Percentiles rank a stretch among this genome's conserved stretches.
These are phyloP conservation scores for Oenanthe javanica DNA, from an alignment of 140 eudicot species.

Conservation along the genomic window DNA sequence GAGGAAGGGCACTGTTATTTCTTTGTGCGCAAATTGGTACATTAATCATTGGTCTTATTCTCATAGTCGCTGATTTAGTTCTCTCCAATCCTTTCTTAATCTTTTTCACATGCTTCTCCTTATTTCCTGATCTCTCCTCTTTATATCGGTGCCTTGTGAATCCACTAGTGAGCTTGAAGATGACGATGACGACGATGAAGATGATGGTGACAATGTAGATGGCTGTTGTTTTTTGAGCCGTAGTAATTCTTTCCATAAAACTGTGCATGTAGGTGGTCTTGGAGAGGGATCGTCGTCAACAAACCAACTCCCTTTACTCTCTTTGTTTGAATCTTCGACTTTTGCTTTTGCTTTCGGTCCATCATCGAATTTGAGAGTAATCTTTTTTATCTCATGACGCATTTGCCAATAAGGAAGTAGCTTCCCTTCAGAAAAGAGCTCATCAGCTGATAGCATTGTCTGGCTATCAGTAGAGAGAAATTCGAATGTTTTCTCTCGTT, in stretches of 20 bases:
- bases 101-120: slow-evolving; percentile 40
- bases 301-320: slow-evolving; percentile 49
- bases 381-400: slow-evolving; percentile 47
- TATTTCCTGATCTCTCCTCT: slow-evolving; percentile 21
- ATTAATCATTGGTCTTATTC: slow-evolving; percentile 50
- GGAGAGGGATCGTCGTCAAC: slow-evolving; percentile 94
- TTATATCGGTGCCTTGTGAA: slow-evolving; percentile 31
- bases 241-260: slow-evolving; percentile 77
- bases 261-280: slow-evolving; percentile 87
- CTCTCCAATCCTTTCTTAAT: slow-evolving; percentile 65
- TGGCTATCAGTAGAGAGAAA: slow-evolving; percentile 40
- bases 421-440: slow-evolving; percentile 73
- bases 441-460: slow-evolving; percentile 63
- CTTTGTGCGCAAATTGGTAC: slow-evolving; percentile 27
- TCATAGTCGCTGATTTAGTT: slow-evolving; percentile 60
- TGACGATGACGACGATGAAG: slow-evolving; percentile 51
- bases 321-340: slow-evolving; percentile 25
- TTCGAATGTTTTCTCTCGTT: slow-evolving; percentile 46
- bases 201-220: slow-evolving; percentile 49
- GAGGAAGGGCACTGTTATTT: slow-evolving; percentile 25
- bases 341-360: slow-evolving; percentile 10
- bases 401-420: slow-evolving; percentile 66
- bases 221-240: slow-evolving; percentile 59
- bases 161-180: slow-evolving; percentile 31
- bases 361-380: slow-evolving; percentile 32